Conservation (phyloP, 75 land plant species). For the Picea sitchensis region DNA sequence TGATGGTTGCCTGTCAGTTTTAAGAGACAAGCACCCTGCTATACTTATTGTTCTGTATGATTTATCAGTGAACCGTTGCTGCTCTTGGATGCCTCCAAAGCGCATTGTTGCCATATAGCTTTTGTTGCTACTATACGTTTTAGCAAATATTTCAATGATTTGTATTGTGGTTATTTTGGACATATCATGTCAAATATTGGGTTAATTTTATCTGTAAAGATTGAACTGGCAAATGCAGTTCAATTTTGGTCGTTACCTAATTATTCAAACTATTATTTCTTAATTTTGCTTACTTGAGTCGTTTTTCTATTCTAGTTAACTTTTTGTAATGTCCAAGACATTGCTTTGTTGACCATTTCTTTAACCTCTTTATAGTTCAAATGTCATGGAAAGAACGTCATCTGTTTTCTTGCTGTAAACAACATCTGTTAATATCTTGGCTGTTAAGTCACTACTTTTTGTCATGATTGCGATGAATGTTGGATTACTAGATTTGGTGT, state of each 20-base stretch:
- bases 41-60: constrained; percentile 8
- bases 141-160: not conserved
- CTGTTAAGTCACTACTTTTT: not conserved
- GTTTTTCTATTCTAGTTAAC: not conserved
- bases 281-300: not conserved
- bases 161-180: not conserved
- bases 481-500: not conserved
- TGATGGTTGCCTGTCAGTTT: constrained; percentile 7
- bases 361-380: not conserved
- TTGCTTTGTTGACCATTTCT: not conserved
- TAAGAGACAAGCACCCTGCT: constrained; percentile 13
- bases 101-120: not conserved
- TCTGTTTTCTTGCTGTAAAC: not conserved
- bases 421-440: not conserved
- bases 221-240: not conserved
- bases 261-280: not conserved
- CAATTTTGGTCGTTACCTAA: not conserved
- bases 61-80: constrained; percentile 7
- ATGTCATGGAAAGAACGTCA: not conserved
- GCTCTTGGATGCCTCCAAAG: constrained; percentile 7
- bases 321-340: no score
- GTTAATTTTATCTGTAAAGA: constrained; percentile 2
- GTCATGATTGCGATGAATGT: no score
- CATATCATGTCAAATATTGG: not conserved
- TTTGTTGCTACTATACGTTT: constrained; percentile 4